phyloP scores from a whole-genome alignment of 306 rosid genomes.

The Oxytropis ochrocephala region DNA sequence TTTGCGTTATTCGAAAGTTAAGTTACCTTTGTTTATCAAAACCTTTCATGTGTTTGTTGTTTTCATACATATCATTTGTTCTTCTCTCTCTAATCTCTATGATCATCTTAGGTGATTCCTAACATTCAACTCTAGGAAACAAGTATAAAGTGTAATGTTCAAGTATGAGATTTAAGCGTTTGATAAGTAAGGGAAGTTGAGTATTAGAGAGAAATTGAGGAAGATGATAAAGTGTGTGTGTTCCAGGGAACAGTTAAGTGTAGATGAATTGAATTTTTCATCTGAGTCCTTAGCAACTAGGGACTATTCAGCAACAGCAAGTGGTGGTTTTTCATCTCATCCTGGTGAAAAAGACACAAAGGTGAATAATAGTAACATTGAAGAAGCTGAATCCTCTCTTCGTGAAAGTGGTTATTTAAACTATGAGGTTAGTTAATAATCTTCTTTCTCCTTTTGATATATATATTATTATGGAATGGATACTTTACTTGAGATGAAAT shows the following conservation, averaged over 20 bases:
- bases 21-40: conserved; percentile 34
- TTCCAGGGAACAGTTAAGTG: conserved; percentile 54
- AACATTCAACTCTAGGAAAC: conserved; percentile 36
- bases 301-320: conserved; percentile 91
- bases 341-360: conserved; percentile 66
- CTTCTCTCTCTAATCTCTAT: neutral
- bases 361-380: conserved; percentile 72
- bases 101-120: conserved; percentile 31
- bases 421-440: conserved; percentile 61
- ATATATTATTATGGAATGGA: neutral
- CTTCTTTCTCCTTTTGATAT: neutral
- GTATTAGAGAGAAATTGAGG: conserved; percentile 31
- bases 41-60: conserved; percentile 1
- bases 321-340: conserved; percentile 75
- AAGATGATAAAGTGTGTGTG: conserved; percentile 77
- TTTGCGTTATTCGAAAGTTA: conserved; percentile 50
- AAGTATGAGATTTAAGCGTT: conserved; percentile 53
- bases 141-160: conserved; percentile 35
- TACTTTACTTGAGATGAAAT: no score
- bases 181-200: conserved; percentile 34
- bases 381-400: conserved; percentile 88
- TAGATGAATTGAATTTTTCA: conserved; percentile 54
- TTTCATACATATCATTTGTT: conserved; percentile 20
- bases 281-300: conserved; percentile 89
- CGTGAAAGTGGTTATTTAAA: conserved; percentile 91